A percentile compares a stretch with the other conserved stretches of the same genome.
Conservation (phyloP, 768 basidiomycete species). For the Pulveroboletus ravenelii region DNA sequence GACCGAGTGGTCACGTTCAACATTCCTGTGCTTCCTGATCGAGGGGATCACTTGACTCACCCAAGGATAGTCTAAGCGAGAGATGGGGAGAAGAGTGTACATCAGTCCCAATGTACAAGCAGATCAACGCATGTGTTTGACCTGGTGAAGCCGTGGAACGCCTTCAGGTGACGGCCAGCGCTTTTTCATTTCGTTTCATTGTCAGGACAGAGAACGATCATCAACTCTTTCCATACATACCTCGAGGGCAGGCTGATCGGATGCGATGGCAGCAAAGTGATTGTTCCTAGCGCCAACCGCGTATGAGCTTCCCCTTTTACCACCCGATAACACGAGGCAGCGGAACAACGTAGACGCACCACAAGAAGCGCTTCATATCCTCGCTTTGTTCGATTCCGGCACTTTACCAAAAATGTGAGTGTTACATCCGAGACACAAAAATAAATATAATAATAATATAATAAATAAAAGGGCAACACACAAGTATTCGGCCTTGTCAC, state of each 20-base stretch:
- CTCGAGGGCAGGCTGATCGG: constrained; percentile 65
- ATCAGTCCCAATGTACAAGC: background rate
- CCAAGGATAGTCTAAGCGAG: constrained; percentile 49
- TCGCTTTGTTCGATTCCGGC: constrained; percentile 66
- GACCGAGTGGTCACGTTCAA: background rate
- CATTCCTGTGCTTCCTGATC: background rate
- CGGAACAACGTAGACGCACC: constrained; percentile 36
- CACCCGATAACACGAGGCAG: background rate
- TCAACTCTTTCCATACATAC: constrained; percentile 25
- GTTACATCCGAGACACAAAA: background rate
- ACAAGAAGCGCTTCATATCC: constrained; percentile 70
- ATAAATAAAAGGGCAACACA: constrained; percentile 27
- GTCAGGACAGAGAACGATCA: background rate
- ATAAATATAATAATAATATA: background rate
- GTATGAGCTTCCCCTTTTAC: background rate
- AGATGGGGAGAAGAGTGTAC: background rate
- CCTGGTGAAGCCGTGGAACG: constrained; percentile 51
- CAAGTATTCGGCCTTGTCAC: constrained; percentile 44
- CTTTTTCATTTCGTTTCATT: constrained; percentile 24
- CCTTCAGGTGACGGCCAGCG: constrained; percentile 51
- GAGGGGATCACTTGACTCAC: constrained; percentile 33
- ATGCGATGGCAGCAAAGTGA: constrained; percentile 66
- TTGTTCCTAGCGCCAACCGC: constrained; percentile 47
- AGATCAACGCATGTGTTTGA: background rate
- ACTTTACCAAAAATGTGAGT: constrained; percentile 28